Evolutionary conservation across 768 basidiomycete genomes (phyloP).

Genomic region (Boletus bicolor): DNA sequence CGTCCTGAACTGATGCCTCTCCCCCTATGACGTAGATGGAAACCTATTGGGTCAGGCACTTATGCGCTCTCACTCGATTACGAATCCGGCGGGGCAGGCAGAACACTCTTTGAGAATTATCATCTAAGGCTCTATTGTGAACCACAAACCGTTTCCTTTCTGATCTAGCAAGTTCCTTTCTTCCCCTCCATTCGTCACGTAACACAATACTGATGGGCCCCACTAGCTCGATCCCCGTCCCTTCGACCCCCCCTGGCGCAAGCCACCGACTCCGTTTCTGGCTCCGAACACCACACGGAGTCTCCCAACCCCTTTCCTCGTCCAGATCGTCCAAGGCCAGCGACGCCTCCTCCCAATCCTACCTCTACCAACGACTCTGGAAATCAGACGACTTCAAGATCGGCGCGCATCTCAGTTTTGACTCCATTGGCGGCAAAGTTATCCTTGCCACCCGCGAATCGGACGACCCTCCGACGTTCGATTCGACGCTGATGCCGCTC

Average conservation of each 20-base stretch:
- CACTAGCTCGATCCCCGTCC: constrained; percentile 50
- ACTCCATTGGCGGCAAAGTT: constrained; percentile 45
- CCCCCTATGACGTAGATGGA: constrained; percentile 43
- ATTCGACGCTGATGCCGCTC: neutral
- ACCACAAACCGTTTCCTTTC: constrained; percentile 50
- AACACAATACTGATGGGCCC: neutral
- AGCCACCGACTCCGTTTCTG: constrained; percentile 64
- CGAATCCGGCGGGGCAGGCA: constrained; percentile 60
- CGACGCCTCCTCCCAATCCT: constrained; percentile 43
- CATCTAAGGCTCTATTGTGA: constrained; percentile 53
- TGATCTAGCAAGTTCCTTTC: constrained; percentile 53
- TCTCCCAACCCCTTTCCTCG: constrained; percentile 17
- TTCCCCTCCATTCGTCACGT: neutral
- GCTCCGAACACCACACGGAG: constrained; percentile 44
- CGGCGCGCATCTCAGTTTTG: constrained; percentile 55
- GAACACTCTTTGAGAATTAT: constrained; percentile 50
- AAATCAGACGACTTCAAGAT: constrained; percentile 62
- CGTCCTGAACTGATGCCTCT: neutral
- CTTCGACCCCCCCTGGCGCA: constrained; percentile 52
- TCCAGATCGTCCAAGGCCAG: constrained; percentile 30
- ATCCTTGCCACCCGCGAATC: constrained; percentile 42
- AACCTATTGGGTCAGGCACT: constrained; percentile 37
- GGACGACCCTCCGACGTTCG: neutral
- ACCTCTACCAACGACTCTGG: constrained; percentile 64
- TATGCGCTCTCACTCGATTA: constrained; percentile 63